A percentile compares a stretch with the other conserved stretches of the same genome.
These are phyloP conservation scores for Termitomyces titanicus DNA, from an alignment of 768 basidiomycete species.

Conservation along the genomic window DNA sequence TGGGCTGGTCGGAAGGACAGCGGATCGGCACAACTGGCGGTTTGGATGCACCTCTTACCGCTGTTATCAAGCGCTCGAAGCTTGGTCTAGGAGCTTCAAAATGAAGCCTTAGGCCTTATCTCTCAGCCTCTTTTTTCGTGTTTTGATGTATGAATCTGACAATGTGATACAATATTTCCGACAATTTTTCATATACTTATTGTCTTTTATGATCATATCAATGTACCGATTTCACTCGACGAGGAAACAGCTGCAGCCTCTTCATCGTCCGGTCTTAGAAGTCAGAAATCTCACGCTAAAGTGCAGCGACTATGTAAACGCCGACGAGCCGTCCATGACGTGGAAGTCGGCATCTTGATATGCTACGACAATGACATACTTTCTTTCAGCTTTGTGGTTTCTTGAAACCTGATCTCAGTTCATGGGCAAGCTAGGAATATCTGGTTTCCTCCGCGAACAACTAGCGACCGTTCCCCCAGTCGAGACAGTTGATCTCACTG, in stretches of 20 bases:
- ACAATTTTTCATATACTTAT: too few species aligned
- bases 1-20: conserved; percentile 90
- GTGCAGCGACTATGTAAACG: too few species aligned
- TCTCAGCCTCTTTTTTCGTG: neutral
- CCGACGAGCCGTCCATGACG: too few species aligned
- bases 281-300: too few species aligned
- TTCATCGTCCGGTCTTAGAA: too few species aligned
- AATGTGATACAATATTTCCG: too few species aligned
- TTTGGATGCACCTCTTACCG: conserved; percentile 72
- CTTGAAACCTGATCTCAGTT: neutral
- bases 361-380: neutral
- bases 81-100: conserved; percentile 73
- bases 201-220: too few species aligned
- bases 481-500: conserved; percentile 31
- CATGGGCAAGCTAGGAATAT: conserved; percentile 18
- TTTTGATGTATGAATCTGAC: neutral
- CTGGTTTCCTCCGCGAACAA: conserved; percentile 19
- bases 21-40: conserved; percentile 68
- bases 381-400: too few species aligned
- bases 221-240: neutral
- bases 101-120: conserved; percentile 10
- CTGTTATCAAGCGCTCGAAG: conserved; percentile 84
- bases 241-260: too few species aligned
- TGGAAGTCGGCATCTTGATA: neutral
- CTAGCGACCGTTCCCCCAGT: conserved; percentile 23